A percentile compares a stretch with the other conserved stretches of the same genome.
phyloP scores from a whole-genome alignment of 2,329 filamentous ascomycete species.

The Nannizziopsis barbatae region DNA sequence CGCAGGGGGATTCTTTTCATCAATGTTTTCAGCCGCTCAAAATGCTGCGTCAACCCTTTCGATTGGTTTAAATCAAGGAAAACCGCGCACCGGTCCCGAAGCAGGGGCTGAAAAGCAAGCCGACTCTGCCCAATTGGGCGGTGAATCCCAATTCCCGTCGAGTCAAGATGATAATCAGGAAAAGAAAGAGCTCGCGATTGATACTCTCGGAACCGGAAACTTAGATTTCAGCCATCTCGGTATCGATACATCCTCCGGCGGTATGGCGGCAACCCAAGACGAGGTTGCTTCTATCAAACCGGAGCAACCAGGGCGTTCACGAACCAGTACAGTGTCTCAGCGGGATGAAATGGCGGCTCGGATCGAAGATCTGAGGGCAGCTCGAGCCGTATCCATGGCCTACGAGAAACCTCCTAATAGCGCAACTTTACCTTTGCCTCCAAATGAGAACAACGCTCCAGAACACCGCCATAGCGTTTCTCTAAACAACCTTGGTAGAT shows the following conservation, averaged over 20 bases:
- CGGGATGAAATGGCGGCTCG: constrained; percentile 46
- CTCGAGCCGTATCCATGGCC: constrained; percentile 50
- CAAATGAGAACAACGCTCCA: constrained; percentile 30
- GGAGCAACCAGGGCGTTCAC: constrained; percentile 23
- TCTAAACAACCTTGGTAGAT: constrained; percentile 17
- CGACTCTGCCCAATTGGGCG: constrained; percentile 19
- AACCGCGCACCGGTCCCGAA: constrained; percentile 28
- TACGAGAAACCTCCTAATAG: constrained; percentile 39
- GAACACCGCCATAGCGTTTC: constrained; percentile 22
- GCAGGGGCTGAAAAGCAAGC: constrained; percentile 23
- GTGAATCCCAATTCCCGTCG: constrained; percentile 22
- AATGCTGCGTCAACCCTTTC: constrained; percentile 76
- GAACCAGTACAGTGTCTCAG: constrained; percentile 29
- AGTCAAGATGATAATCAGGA: constrained; percentile 33
- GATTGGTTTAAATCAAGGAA: constrained; percentile 47
- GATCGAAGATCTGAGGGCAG: constrained; percentile 48
- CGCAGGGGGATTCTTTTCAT: constrained; percentile 71
- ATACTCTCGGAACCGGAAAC: constrained; percentile 80
- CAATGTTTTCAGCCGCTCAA: constrained; percentile 83
- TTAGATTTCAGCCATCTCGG: constrained; percentile 82
- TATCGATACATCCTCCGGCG: constrained; percentile 40
- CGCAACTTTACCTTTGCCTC: constrained; percentile 18
- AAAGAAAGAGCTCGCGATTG: constrained; percentile 64
- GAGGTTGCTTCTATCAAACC: constrained; percentile 30
- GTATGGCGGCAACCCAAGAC: constrained; percentile 29